A percentile compares a stretch with the other conserved stretches of the same genome.
Conservation (phyloP, 768 basidiomycete species). For the Aureoboletus auriporus region DNA sequence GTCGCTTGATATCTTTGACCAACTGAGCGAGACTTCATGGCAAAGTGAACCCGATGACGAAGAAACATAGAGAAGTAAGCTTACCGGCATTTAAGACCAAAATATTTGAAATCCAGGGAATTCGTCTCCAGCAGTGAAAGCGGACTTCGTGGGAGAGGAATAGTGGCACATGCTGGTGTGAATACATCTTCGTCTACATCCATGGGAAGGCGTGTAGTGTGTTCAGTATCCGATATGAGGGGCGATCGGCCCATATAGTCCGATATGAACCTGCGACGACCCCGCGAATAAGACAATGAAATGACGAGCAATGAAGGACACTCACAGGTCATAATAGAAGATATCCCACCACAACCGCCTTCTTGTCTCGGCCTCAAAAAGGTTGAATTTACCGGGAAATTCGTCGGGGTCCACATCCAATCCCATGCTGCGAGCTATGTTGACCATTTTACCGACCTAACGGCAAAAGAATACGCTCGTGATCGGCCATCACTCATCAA, state of each 20-base stretch:
- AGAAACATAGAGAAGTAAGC: constrained; percentile 8
- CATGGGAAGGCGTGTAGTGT: constrained; percentile 51
- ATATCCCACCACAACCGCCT: constrained; percentile 77
- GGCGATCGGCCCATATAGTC: constrained; percentile 65
- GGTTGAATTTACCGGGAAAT: constrained; percentile 40
- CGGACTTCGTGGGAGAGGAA: constrained; percentile 37
- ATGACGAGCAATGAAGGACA: constrained; percentile 11
- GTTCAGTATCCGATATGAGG: constrained; percentile 51
- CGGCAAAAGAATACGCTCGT: constrained; percentile 1
- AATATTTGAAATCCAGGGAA: constrained; percentile 41
- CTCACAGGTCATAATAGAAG: constrained; percentile 73
- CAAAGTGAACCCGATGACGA: constrained; percentile 2
- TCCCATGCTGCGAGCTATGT: constrained; percentile 60
- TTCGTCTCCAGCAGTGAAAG: constrained; percentile 24
- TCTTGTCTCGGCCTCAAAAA: constrained; percentile 50
- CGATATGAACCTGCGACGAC: constrained; percentile 54
- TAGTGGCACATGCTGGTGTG: constrained; percentile 39
- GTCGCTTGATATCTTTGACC: constrained; percentile 57
- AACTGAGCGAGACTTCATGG: constrained; percentile 53
- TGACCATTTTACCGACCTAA: constrained; percentile 68
- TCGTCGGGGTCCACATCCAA: constrained; percentile 58
- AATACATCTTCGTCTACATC: constrained; percentile 56
- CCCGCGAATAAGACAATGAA: constrained; percentile 11
- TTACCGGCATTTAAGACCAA: constrained; percentile 60
- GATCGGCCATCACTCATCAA: constrained; percentile 22